phyloP scores from a whole-genome alignment of 352 stramenopile species.

The Pythium dissimile region DNA sequence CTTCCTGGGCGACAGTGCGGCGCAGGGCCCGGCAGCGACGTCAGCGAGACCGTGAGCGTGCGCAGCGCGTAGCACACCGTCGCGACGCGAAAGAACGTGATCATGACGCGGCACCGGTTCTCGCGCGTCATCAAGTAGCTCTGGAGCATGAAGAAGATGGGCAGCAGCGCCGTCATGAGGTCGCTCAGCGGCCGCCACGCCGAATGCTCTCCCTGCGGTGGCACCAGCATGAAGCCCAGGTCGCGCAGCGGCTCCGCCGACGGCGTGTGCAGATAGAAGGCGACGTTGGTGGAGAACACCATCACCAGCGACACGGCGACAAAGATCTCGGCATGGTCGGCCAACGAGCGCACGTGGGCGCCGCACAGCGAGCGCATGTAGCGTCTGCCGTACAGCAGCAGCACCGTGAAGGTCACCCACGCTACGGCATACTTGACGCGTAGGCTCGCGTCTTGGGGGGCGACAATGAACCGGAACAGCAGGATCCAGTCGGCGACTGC shows the following conservation, averaged over 20 bases:
- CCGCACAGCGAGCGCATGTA: conserved; percentile 17
- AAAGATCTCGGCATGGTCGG: conserved; percentile 37
- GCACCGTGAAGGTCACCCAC: conserved; percentile 19
- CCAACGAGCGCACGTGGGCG: conserved; percentile 16
- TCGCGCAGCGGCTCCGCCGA: conserved; percentile 33
- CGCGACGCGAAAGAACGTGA: conserved; percentile 39
- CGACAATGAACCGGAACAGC: conserved; percentile 31
- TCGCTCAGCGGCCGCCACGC: conserved; percentile 36
- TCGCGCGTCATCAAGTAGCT: conserved; percentile 26
- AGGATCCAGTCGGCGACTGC: conserved; percentile 25
- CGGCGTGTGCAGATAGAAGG: conserved; percentile 38
- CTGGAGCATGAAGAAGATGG: conserved; percentile 30
- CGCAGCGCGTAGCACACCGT: conserved; percentile 41
- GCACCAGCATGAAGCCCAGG: conserved; percentile 44
- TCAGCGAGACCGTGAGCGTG: conserved; percentile 36
- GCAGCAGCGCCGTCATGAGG: conserved; percentile 32
- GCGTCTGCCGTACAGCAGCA: conserved; percentile 12
- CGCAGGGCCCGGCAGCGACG: conserved; percentile 39
- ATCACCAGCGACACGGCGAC: conserved; percentile 27
- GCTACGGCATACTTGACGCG: conserved; percentile 13
- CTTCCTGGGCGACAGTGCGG: conserved; percentile 32
- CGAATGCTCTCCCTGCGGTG: conserved; percentile 27
- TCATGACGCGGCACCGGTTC: conserved; percentile 29
- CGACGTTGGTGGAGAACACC: conserved; percentile 41
- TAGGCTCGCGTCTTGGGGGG: conserved; percentile 11